phyloP scores from a whole-genome alignment of 495 filamentous ascomycete species.

The Echria macrotheca region DNA sequence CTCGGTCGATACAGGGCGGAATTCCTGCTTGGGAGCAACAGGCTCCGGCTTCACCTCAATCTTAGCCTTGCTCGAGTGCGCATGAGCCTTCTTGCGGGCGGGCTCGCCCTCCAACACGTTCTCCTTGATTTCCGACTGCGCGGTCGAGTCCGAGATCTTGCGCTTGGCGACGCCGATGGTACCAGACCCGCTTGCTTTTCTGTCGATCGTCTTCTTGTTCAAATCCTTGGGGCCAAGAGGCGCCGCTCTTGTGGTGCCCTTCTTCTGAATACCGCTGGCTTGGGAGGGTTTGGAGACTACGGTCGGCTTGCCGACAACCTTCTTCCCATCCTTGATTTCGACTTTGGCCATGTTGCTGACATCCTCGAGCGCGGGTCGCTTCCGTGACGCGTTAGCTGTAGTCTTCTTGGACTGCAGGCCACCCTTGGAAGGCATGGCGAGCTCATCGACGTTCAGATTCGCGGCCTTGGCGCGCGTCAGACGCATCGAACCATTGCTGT shows the following conservation, averaged over 20 bases:
- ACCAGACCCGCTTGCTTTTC: conserved; percentile 70
- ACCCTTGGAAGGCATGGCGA: conserved; percentile 56
- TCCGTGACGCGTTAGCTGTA: conserved; percentile 46
- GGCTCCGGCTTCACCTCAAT: conserved; percentile 29
- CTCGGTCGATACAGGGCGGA: no score
- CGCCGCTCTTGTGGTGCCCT: conserved; percentile 52
- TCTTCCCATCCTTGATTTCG: conserved; percentile 67
- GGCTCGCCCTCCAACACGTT: conserved; percentile 51
- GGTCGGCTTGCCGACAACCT: conserved; percentile 55
- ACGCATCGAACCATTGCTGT: conserved; percentile 60
- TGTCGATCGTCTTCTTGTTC: conserved; percentile 59
- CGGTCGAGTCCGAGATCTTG: conserved; percentile 44
- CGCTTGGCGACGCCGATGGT: conserved; percentile 60
- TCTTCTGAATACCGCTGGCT: conserved; percentile 75
- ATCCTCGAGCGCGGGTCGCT: conserved; percentile 79
- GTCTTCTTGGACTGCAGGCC: conserved; percentile 71
- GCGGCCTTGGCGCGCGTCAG: conserved; percentile 90
- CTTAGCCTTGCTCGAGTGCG: conserved; percentile 28
- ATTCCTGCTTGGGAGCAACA: neutral
- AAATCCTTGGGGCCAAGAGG: conserved; percentile 58
- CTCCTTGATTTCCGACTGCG: conserved; percentile 53
- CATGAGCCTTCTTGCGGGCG: conserved; percentile 45
- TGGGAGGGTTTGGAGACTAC: conserved; percentile 73
- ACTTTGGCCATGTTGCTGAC: conserved; percentile 89
- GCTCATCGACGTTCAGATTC: conserved; percentile 55